phyloP scores from a whole-genome alignment of 257 asterid species.

The Petrea volubilis region DNA sequence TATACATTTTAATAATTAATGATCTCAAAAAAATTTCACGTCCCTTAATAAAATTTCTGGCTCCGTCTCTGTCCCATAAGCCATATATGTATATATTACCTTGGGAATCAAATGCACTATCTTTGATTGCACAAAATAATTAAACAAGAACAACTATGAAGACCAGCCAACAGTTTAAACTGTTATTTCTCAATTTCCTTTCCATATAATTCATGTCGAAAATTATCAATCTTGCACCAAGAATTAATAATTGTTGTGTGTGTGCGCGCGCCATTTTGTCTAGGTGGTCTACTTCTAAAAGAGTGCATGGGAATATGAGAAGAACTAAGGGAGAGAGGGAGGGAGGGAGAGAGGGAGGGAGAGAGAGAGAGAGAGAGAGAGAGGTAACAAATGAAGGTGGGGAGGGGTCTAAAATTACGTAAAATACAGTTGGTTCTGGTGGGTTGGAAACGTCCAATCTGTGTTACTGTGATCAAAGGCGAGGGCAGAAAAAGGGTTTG shows the following conservation, averaged over 20 bases:
- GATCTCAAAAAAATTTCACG: too few relatives aligned
- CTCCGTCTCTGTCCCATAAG: too few relatives aligned
- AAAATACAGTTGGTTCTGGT: not conserved
- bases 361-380: not conserved
- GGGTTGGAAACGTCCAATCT: slow-evolving; percentile 38
- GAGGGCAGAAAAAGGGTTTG: slow-evolving; percentile 13
- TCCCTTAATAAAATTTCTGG: too few relatives aligned
- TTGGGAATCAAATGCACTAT: not conserved
- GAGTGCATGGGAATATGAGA: not conserved
- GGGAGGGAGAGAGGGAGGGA: too few relatives aligned
- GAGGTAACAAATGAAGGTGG: slow-evolving; percentile 6
- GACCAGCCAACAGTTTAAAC: not conserved
- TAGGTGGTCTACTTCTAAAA: not conserved
- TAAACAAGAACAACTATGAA: not conserved
- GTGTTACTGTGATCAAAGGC: slow-evolving; percentile 2
- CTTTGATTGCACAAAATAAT: not conserved
- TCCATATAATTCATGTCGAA: too few relatives aligned
- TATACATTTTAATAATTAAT: too few relatives aligned
- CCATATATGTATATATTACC: not conserved
- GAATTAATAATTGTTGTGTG: not conserved
- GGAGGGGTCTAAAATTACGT: slow-evolving; percentile 8
- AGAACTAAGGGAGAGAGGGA: too few relatives aligned
- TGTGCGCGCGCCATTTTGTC: too few relatives aligned
- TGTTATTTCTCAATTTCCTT: too few relatives aligned
- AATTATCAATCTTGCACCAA: not conserved